phyloP scores from a whole-genome alignment of 345 rosid genomes.

The Arabis alpina region DNA sequence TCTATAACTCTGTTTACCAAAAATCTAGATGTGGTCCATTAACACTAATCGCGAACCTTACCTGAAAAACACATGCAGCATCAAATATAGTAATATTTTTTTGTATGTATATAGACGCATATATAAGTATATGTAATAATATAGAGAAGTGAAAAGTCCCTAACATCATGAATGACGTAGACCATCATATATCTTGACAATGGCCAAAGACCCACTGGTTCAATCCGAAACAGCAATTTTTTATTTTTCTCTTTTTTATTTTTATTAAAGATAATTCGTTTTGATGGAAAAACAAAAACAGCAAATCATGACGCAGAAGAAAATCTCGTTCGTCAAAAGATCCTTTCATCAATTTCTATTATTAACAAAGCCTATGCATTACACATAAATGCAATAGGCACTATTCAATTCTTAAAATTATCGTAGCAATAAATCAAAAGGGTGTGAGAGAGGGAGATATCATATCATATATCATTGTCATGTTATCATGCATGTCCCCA shows the following conservation, averaged over 20 bases:
- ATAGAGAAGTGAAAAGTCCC: conserved; percentile 9
- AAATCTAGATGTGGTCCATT: conserved; percentile 35
- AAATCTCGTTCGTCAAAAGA: conserved; percentile 45
- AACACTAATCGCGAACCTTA: conserved; percentile 34
- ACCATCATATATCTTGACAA: conserved; percentile 41
- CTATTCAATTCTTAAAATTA: conserved; percentile 42
- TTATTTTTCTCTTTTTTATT: neutral
- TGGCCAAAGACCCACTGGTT: conserved; percentile 43
- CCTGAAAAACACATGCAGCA: conserved; percentile 35
- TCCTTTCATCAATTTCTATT: conserved; percentile 34
- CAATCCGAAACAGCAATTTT: conserved; percentile 40
- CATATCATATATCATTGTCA: conserved; percentile 39
- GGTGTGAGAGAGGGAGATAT: conserved; percentile 27
- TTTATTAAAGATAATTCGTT: conserved; percentile 1
- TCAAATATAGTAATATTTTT: conserved; percentile 12
- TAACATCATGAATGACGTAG: conserved; percentile 46
- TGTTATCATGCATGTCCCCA: conserved; percentile 34
- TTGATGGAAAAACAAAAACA: conserved; percentile 30
- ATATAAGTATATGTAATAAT: neutral
- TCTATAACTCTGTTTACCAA: conserved; percentile 27
- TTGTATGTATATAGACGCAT: neutral
- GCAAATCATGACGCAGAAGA: conserved; percentile 44
- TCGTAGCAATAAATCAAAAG: conserved; percentile 35
- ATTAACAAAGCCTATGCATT: conserved; percentile 43
- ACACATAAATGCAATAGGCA: conserved; percentile 42